Base-by-base conservation (phyloP, 768 basidiomycete species). In the Tylopilus vinaceipallidus region DNA sequence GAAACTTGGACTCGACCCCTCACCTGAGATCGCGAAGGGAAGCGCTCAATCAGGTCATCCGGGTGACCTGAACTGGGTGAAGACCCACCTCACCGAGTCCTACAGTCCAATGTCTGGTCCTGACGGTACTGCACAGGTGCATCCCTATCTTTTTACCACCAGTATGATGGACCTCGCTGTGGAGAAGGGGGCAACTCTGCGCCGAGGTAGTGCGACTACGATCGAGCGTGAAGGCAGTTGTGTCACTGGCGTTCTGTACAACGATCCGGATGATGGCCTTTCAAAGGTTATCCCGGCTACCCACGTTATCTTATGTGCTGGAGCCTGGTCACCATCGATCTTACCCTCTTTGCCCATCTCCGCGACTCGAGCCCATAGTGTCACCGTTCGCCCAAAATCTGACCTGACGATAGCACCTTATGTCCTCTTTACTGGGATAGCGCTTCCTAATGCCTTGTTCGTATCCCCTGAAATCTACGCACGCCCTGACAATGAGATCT, bases 401-500 rank as follows among this genome's bases (percentile, higher is more conserved):
- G 62, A 61, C 9, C 67, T 70, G 26, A 62, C 65, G 20, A 76
- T 92, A 62, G 73, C 85, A 6, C 86, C 90, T 2, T 88, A 91
- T 61, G 86, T 87, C 32, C 75, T 93, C 45, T 95, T 94, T 68
- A 91, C 91, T 26, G 84, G 86, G 62, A 88, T 95, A 56, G 54
- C 62, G 24, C 66, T 79, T 47, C 64, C 64, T 6, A 59, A 50
- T 17, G 60, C 47, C 22, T 58, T 50, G 23, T 60, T 58, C 17
- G 77, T 68, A 11, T 75, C 74, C 4, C 84, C 86, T 9, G 86
- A 89, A 63, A 83, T 88, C 33, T 88, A 89, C 59, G 80, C 85
- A 3, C 81, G 86, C 0, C 84, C 84, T 27, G 75, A 79, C 38
- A 77, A 80, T 57, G 83, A 86, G 61, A 78, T 88, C 13, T 87